These are phyloP conservation scores for Aspergillus baeticus DNA, from an alignment of 495 filamentous ascomycete genomes.

Conservation along the genomic window DNA sequence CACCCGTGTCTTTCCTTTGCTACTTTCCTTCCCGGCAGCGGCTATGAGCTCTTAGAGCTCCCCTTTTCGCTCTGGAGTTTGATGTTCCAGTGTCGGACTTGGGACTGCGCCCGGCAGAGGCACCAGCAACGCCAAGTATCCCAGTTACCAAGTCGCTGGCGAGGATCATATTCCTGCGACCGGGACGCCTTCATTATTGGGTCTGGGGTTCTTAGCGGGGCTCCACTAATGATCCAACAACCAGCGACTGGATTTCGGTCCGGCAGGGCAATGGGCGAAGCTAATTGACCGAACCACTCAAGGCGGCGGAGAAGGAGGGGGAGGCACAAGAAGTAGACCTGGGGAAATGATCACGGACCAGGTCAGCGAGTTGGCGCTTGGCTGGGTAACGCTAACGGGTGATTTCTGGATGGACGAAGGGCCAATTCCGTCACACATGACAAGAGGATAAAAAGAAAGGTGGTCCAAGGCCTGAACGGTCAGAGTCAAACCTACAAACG, in stretches of 20 bases:
- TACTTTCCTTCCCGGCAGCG: not conserved
- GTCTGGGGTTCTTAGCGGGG: slow-evolving; percentile 3
- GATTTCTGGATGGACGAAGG: not conserved
- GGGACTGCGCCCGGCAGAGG: not conserved
- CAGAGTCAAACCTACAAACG: not conserved
- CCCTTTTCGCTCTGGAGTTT: not conserved
- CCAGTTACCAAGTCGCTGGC: not conserved
- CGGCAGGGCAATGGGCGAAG: not conserved
- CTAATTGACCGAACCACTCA: slow-evolving; percentile 8
- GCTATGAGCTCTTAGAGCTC: not conserved
- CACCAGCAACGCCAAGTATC: not conserved
- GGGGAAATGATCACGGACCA: slow-evolving; percentile 9
- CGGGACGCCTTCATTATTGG: not conserved
- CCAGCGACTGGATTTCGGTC: not conserved
- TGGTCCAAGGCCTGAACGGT: not conserved
- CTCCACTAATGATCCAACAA: slow-evolving; percentile 3
- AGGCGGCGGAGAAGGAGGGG: not conserved
- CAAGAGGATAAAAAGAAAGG: not conserved
- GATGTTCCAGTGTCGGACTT: not conserved
- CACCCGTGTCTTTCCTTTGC: not conserved
- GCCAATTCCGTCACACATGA: not conserved
- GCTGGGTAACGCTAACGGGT: slow-evolving; percentile 11
- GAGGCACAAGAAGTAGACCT: slow-evolving; percentile 4
- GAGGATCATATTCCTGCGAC: slow-evolving; percentile 11
- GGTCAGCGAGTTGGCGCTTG: slow-evolving; percentile 7